Evolutionary conservation across 176 grass and related monocot species (phyloP).

Genomic region (Aechmea fasciata): DNA sequence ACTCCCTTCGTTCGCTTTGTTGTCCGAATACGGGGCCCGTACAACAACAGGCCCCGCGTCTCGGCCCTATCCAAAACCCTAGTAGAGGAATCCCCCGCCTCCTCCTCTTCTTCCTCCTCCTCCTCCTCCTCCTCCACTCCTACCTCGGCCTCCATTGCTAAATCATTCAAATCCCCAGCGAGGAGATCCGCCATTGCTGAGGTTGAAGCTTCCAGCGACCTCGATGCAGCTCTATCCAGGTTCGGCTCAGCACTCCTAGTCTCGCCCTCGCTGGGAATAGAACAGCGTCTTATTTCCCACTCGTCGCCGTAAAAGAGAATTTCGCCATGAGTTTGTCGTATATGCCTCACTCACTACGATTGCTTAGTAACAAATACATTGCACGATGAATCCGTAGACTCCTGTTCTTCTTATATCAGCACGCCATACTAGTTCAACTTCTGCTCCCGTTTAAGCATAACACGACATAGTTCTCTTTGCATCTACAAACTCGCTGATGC

Average conservation of each 20-base stretch:
- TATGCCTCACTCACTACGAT: too few species aligned
- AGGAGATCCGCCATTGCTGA: slow-evolving; percentile 55
- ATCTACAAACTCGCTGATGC: too few species aligned
- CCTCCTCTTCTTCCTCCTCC: slow-evolving; percentile 4
- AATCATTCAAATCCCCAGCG: slow-evolving; percentile 26
- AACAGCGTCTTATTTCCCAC: too few species aligned
- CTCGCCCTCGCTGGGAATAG: background rate
- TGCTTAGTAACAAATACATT: too few species aligned
- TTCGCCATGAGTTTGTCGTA: too few species aligned
- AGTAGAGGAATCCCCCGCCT: slow-evolving; percentile 26
- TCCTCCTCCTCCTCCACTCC: slow-evolving; percentile 10
- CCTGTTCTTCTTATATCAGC: too few species aligned
- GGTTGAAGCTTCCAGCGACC: slow-evolving; percentile 39
- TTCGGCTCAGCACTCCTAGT: slow-evolving; percentile 1
- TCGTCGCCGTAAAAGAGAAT: too few species aligned
- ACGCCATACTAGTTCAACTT: too few species aligned
- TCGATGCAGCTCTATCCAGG: slow-evolving; percentile 53
- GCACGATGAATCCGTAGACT: too few species aligned
- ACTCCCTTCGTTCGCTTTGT: slow-evolving; percentile 4
- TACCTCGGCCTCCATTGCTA: background rate
- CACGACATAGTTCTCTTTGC: too few species aligned
- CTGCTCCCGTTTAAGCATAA: too few species aligned
- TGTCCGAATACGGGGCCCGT: background rate
- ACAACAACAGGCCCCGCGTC: slow-evolving; percentile 1
- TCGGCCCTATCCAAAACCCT: slow-evolving; percentile 19